These are phyloP conservation scores for Saccharomyces hybrid DNA, from an alignment of 1,139 yeast species.

Conservation along the genomic window DNA sequence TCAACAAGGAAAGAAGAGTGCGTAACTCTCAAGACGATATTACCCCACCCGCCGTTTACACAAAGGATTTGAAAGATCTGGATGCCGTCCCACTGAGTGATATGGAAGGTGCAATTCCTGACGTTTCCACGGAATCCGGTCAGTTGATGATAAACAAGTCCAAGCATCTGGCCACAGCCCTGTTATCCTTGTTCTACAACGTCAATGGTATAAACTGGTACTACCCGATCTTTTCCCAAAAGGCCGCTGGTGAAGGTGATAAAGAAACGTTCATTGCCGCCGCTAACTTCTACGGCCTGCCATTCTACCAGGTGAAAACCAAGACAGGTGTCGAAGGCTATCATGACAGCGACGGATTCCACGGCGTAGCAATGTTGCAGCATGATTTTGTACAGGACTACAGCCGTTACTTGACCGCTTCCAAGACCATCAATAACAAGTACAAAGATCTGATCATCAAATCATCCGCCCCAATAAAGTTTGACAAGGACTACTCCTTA, in stretches of 20 bases:
- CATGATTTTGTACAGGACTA: constrained; percentile 30
- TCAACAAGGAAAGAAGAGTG: constrained; percentile 36
- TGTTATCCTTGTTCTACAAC: constrained; percentile 70
- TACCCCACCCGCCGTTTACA: constrained; percentile 31
- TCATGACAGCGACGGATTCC: constrained; percentile 19
- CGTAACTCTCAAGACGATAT: constrained; percentile 37
- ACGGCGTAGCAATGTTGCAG: constrained; percentile 31
- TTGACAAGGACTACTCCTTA: constrained; percentile 20
- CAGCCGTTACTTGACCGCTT: constrained; percentile 16
- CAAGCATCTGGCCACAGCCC: constrained; percentile 54
- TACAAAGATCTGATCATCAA: constrained; percentile 8
- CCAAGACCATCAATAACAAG: constrained; percentile 12
- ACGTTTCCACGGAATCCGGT: constrained; percentile 76
- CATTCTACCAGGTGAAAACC: constrained; percentile 60
- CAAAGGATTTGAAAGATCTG: constrained; percentile 24
- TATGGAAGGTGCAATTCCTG: constrained; percentile 65
- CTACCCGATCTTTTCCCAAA: constrained; percentile 80
- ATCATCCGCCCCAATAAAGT: constrained; percentile 6
- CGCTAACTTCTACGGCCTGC: constrained; percentile 52
- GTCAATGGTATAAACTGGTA: constrained; percentile 70
- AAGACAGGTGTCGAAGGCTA: constrained; percentile 30
- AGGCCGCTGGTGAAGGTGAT: constrained; percentile 84
- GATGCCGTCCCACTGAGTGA: constrained; percentile 55
- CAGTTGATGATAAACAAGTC: constrained; percentile 64
- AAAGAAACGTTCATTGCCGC: constrained; percentile 85